Evolutionary conservation across 1,139 yeast genomes (phyloP).

Genomic region (Pichia sp.): DNA sequence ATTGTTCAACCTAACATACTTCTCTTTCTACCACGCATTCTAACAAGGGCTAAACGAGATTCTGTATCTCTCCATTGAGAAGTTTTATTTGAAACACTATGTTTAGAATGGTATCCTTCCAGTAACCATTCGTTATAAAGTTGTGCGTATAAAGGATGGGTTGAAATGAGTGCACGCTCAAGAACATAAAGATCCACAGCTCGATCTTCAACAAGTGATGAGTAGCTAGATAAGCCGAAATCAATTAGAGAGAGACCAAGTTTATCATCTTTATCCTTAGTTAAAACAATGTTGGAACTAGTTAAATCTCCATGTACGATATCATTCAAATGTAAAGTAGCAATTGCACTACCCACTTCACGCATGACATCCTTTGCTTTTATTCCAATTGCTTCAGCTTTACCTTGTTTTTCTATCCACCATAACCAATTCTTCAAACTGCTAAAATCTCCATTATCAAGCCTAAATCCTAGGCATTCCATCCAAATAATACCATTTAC

Average conservation of each 20-base stretch:
- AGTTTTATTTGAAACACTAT: slow-evolving; percentile 24
- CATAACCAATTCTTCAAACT: slow-evolving; percentile 70
- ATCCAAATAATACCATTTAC: slow-evolving; percentile 81
- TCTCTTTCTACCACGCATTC: slow-evolving; percentile 90
- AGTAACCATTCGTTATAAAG: slow-evolving; percentile 64
- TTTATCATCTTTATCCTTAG: slow-evolving; percentile 20
- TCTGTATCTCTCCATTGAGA: slow-evolving; percentile 40
- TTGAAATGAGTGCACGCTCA: slow-evolving; percentile 85
- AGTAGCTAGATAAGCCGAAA: slow-evolving; percentile 81
- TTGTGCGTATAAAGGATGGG: slow-evolving; percentile 74
- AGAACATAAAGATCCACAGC: slow-evolving; percentile 94
- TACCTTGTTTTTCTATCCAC: slow-evolving; percentile 42
- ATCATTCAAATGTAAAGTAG: slow-evolving; percentile 65
- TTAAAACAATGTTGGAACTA: slow-evolving; percentile 74
- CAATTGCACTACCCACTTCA: slow-evolving; percentile 65
- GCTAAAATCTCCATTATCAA: slow-evolving; percentile 46
- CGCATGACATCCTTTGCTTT: slow-evolving; percentile 39
- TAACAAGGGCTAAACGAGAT: slow-evolving; percentile 69
- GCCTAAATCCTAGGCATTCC: slow-evolving; percentile 58
- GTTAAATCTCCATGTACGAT: slow-evolving; percentile 95
- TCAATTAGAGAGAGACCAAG: slow-evolving; percentile 60
- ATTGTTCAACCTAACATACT: slow-evolving; percentile 67
- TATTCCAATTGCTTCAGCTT: slow-evolving; percentile 31
- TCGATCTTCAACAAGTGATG: slow-evolving; percentile 78
- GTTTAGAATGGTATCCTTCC: slow-evolving; percentile 58